A percentile compares a stretch with the other conserved stretches of the same genome.
Conservation (phyloP, 2,329 filamentous ascomycete species). For the Aspergillus oerlinghausenensis region DNA sequence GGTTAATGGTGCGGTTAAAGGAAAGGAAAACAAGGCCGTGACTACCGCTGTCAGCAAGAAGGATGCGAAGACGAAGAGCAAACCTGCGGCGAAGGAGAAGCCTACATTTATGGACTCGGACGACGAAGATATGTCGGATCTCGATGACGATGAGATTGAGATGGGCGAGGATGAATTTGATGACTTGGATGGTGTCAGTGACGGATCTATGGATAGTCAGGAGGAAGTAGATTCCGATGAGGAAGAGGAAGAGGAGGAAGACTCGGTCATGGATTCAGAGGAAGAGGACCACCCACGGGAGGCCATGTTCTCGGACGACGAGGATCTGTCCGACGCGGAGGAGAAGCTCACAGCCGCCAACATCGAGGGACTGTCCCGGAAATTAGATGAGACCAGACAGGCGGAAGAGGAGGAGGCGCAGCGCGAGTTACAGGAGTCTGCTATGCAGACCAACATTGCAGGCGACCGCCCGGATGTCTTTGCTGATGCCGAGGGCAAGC, state of each 20-base stretch:
- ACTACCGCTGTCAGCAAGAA: slow-evolving; percentile 24
- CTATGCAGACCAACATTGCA: slow-evolving; percentile 89
- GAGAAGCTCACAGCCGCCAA: slow-evolving; percentile 93
- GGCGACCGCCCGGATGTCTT: slow-evolving; percentile 65
- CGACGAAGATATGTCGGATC: slow-evolving; percentile 32
- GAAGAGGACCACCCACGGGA: slow-evolving; percentile 53
- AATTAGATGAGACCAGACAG: slow-evolving; percentile 72
- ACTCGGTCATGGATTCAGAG: slow-evolving; percentile 68
- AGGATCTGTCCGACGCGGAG: slow-evolving; percentile 80
- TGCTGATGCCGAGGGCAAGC: slow-evolving; percentile 55
- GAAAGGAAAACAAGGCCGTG: slow-evolving; percentile 27
- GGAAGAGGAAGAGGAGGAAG: slow-evolving; percentile 53
- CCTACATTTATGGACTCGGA: slow-evolving; percentile 32
- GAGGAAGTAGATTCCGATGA: slow-evolving; percentile 51
- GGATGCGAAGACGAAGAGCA: slow-evolving; percentile 22
- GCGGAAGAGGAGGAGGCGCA: slow-evolving; percentile 78
- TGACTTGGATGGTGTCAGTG: slow-evolving; percentile 37
- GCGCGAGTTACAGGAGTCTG: slow-evolving; percentile 77
- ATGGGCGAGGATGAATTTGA: slow-evolving; percentile 46
- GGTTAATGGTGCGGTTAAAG: slow-evolving; percentile 31
- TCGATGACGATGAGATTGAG: slow-evolving; percentile 35
- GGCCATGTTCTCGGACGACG: slow-evolving; percentile 92
- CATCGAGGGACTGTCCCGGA: slow-evolving; percentile 83
- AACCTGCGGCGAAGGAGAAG: slow-evolving; percentile 22
- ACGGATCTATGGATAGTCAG: slow-evolving; percentile 46